These are phyloP conservation scores for Ceratobasidium sp. DNA, from an alignment of 1,284 basidiomycete species.

Conservation along the genomic window DNA sequence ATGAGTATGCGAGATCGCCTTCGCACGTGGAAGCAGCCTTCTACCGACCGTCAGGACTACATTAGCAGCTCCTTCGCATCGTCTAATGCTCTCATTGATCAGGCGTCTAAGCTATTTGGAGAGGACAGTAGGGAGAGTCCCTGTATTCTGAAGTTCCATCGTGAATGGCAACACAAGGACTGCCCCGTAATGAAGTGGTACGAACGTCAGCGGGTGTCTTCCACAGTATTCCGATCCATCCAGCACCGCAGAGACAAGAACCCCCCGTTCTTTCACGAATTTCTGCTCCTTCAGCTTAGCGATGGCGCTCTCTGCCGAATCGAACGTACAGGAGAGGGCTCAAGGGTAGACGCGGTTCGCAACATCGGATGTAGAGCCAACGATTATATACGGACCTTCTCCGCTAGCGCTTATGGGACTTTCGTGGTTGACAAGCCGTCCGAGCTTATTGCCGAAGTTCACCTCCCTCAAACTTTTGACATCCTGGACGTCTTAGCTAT, in stretches of 20 bases:
- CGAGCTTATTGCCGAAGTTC: not conserved
- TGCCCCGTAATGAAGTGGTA: slow-evolving; percentile 15
- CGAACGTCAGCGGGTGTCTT: not conserved
- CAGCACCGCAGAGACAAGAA: not conserved
- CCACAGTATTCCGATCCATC: not conserved
- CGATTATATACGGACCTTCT: slow-evolving; percentile 8
- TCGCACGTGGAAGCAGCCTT: not conserved
- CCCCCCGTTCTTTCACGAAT: slow-evolving; percentile 19
- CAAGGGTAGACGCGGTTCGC: not conserved
- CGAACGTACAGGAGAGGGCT: slow-evolving; percentile 20
- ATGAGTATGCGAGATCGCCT: too few species aligned
- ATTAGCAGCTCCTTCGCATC: not conserved
- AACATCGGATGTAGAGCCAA: not conserved
- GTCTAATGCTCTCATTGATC: not conserved
- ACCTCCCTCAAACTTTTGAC: not conserved
- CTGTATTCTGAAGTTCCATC: slow-evolving; percentile 2
- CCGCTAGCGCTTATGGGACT: not conserved
- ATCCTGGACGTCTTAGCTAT: slow-evolving; percentile 10
- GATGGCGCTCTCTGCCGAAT: not conserved
- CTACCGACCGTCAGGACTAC: not conserved
- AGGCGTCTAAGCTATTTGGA: not conserved
- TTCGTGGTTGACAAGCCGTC: not conserved
- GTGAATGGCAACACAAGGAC: slow-evolving; percentile 13
- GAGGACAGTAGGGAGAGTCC: not conserved
- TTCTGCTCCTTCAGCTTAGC: not conserved